phyloP scores from a whole-genome alignment of 352 stramenopile genomes.

The Phytophthora tubulina region DNA sequence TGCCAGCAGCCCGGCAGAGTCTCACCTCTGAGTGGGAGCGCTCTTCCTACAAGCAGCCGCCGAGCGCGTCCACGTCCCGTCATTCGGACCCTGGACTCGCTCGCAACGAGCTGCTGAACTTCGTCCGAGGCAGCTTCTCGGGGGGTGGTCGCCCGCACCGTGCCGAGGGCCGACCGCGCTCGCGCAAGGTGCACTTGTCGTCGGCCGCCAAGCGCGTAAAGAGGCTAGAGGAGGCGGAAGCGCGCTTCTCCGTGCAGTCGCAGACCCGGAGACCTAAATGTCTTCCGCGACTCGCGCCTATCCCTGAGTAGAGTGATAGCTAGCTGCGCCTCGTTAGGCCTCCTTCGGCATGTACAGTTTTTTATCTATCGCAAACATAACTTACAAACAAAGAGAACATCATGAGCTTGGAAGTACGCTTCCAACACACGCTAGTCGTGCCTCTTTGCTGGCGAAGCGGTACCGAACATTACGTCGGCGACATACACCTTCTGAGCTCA shows the following conservation, averaged over 20 bases:
- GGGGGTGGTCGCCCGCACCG: conserved; percentile 45
- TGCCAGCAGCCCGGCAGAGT: conserved; percentile 40
- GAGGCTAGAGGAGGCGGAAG: conserved; percentile 84
- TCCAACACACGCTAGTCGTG: not conserved
- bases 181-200: conserved; percentile 78
- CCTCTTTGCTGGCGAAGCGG: not conserved
- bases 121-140: conserved; percentile 62
- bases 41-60: conserved; percentile 55
- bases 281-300: conserved; percentile 50
- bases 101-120: conserved; percentile 79
- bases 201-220: conserved; percentile 87
- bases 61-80: conserved; percentile 48
- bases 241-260: conserved; percentile 60
- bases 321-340: conserved; percentile 19
- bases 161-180: conserved; percentile 57
- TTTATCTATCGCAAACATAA: conserved; percentile 44
- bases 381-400: conserved; percentile 38
- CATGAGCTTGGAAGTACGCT: conserved; percentile 23
- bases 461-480: conserved; percentile 1
- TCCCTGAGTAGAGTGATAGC: conserved; percentile 52
- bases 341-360: conserved; percentile 40
- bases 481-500: not conserved
- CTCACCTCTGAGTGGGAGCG: conserved; percentile 58
- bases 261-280: conserved; percentile 50
- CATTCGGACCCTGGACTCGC: conserved; percentile 77